Base-by-base conservation (phyloP, 495 filamentous ascomycete species). In the Evansstolkia leycettana region DNA sequence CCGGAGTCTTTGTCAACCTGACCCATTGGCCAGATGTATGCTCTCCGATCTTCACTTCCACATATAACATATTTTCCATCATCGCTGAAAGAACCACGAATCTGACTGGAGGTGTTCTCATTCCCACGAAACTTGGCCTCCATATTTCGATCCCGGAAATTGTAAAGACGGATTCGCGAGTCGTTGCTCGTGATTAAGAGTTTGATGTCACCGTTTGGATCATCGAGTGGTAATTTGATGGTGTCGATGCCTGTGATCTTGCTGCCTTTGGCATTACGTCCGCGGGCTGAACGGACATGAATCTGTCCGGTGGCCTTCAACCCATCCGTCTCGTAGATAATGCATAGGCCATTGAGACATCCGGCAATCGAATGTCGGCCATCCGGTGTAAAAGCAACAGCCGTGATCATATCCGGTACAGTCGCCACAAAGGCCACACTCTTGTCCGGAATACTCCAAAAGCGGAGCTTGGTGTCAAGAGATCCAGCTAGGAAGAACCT, bases 391-490 rank as follows among this genome's bases (percentile, higher is more conserved):
- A 99, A 99, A 1, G 80, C 78, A 2, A 96, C 89, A 1, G 92
- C 83, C 0, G 90, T 99, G 32, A 96, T 82, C 49, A 93, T 77
- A 43, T 95, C 90, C 0, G 84, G 81, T 2, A 89, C 61, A 34
- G 82, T 76, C 16, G 68, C 83, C 56, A 81, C 84, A 54, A 77
- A 99, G 0, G 89, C 89, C 12, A 99, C 85, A 31, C 73, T 79
- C 54, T 95, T 95, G 50, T 99, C 90, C 0, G 90, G 90, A 36
- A 99, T 99, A 42, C 85, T 94, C 90, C 90, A 99, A 8, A 99
- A 58, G 19, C 90, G 70, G 31, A 99, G 54, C 50, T 86, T 89
- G n/a, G 78, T 84, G 54, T 99, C 90, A 18, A 96, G 64, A 7
- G 84, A 94, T 3, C 90, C 90, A 6, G 90, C 90, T 8, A 99